Evolutionary conservation across 768 basidiomycete species (phyloP).

Genomic region (Auriculariales sp.): DNA sequence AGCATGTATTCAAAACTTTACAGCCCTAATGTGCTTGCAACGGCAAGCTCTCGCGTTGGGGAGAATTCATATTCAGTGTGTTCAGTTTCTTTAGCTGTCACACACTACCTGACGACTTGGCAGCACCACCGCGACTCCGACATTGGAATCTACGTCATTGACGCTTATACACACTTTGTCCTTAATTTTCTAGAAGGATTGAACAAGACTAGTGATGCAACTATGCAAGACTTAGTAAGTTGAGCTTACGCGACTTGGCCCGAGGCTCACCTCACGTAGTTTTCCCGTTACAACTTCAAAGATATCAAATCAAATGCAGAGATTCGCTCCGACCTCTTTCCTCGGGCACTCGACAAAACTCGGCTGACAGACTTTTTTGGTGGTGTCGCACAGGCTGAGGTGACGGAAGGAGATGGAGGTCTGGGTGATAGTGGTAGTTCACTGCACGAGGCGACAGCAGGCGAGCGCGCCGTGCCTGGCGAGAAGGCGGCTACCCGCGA

Average conservation of each 20-base stretch:
- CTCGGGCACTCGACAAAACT: conserved; percentile 32
- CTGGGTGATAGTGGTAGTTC: neutral
- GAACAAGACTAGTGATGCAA: conserved; percentile 74
- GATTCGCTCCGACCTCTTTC: conserved; percentile 79
- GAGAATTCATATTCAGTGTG: conserved; percentile 91
- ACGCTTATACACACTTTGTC: conserved; percentile 84
- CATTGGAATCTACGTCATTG: conserved; percentile 91
- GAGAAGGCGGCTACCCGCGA: neutral
- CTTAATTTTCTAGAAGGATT: conserved; percentile 85
- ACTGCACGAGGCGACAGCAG: neutral
- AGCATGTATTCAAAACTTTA: conserved; percentile 90
- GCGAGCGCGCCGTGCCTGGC: neutral
- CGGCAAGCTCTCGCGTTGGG: conserved; percentile 68
- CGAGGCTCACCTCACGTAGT: conserved; percentile 38
- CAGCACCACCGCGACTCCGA: conserved; percentile 91
- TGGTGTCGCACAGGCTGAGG: conserved; percentile 73
- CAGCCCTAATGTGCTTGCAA: conserved; percentile 84
- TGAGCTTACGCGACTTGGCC: neutral
- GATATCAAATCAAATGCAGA: conserved; percentile 78
- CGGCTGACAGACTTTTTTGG: conserved; percentile 79
- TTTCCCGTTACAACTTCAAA: conserved; percentile 61
- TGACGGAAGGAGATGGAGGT: conserved; percentile 16
- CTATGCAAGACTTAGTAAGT: conserved; percentile 71
- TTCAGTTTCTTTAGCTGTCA: conserved; percentile 3
- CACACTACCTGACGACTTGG: neutral